Evolutionary conservation across 352 stramenopile species (phyloP).

Genomic region (Salisapilia sapeloensis): DNA sequence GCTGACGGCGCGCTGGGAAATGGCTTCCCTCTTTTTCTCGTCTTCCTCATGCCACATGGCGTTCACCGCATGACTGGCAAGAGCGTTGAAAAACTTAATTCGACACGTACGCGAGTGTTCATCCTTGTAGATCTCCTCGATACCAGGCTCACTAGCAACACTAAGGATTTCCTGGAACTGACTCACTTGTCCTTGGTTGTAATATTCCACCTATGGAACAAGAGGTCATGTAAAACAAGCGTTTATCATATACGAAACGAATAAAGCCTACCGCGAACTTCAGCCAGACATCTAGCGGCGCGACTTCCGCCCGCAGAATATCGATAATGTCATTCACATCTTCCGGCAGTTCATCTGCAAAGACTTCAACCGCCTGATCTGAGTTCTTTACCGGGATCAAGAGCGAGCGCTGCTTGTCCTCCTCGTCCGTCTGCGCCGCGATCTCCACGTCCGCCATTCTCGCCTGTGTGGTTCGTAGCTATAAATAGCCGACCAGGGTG

Average conservation of each 20-base stretch:
- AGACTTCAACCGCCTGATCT: constrained; percentile 80
- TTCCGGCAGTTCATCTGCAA: constrained; percentile 76
- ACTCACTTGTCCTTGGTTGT: constrained; percentile 59
- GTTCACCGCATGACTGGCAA: constrained; percentile 74
- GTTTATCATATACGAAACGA: background rate
- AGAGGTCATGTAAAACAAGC: constrained; percentile 1
- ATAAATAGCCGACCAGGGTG: background rate
- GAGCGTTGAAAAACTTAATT: constrained; percentile 82
- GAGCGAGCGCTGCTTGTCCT: constrained; percentile 33
- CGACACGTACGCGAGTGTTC: constrained; percentile 65
- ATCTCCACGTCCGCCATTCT: constrained; percentile 9
- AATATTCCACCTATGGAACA: constrained; percentile 67
- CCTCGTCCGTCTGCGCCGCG: constrained; percentile 11
- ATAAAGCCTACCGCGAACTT: constrained; percentile 60
- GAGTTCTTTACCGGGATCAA: constrained; percentile 85
- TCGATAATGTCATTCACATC: constrained; percentile 87
- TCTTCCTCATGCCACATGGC: constrained; percentile 83
- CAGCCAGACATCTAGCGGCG: constrained; percentile 83
- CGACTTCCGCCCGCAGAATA: constrained; percentile 80
- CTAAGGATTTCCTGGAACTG: constrained; percentile 79
- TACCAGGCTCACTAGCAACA: constrained; percentile 66
- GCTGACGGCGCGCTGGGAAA: constrained; percentile 60
- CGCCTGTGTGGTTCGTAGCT: background rate
- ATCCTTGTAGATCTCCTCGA: constrained; percentile 82
- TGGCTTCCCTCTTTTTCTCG: constrained; percentile 66